Evolutionary conservation across 108 stramenopile species (phyloP), one percentile per base, ranked within the genome.

Genomic region (Heterococcus sp.): DNA sequence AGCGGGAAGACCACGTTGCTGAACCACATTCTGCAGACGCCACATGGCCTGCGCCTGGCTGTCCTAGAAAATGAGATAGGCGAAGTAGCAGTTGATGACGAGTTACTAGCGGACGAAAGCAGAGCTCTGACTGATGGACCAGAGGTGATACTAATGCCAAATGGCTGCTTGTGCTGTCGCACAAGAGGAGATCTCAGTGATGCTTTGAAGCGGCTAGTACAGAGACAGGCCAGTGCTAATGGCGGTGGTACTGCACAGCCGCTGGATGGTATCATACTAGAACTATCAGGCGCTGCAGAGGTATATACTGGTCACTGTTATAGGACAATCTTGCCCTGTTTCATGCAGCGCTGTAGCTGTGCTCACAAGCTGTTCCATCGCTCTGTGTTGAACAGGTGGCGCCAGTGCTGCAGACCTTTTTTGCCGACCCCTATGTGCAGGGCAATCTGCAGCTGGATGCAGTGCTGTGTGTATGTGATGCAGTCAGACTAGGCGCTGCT

Each of bases 351-450:
- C 66, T 2, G 21, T 32, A 67, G 66, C 66, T 32, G 21, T 67
- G 66, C 66, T 67, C 66, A 3, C 2, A 32, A 8, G 8, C 46
- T 21, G 21, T 21, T 58, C 21, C 46, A 21, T 21, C 46, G 46
- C 46, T 58, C 14, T 21, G 46, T 3, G 8, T 5, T 32, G 3
- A 29, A 0, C 93, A 96, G 76, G 93, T 93, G 2, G 91, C 87
- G 0, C 93, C 93, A 28, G 93, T 96, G 14, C 89, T 89, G 46
- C 95, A 97, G 76, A 98, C 98, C 1, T 96, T 98, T 74, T 97
- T 97, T 78, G 86, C 93, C 26, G 94, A 96, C 78, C 91, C 93
- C 14, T 90, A 89, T 14, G 84, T 93, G 34, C 71, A 81, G n/a
- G 77, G 82, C 28, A 83, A 75, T 27, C 70, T 84, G 2, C 68